Base-by-base conservation (phyloP, 345 rosid species). In the Trapa bicornis region DNA sequence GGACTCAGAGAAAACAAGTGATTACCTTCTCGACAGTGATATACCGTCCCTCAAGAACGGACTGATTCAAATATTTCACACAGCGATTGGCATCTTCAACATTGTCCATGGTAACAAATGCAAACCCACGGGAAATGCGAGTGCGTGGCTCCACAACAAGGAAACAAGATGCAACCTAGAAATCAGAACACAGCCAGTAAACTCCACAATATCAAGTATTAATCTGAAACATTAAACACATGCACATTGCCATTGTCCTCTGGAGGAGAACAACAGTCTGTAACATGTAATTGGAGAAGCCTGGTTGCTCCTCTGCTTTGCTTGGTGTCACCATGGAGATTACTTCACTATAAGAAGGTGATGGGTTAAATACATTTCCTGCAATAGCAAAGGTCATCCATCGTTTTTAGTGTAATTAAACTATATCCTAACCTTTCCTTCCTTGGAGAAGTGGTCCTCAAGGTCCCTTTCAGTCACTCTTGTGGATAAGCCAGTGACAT, bases 1-100 rank as follows among this genome's bases (percentile, higher is more conserved):
- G 29, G 29, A 22, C 29, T 22, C 29, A 22, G 29, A 22, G 67
- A 65, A 5, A 10, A 29, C 53, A 71, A 62, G 48, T 47, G 70
- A 66, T 80, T 84, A 94, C 99, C 99, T 85, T 94, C 86, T 94
- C 99, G 29, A 94, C 99, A 64, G 99, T 94, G 52, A 94, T 91
- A 72, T 89, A 91, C 61, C 97, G 87, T 41, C 99, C 99, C 76
- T 91, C 99, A 35, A 94, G 81, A 52, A 94, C 86, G 10, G 99
- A 94, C 72, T 94, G 99, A 80, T 94, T 91, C 79, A 94, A 97
- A 79, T 94, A 85, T 76, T 91, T 94, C 9, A 94, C 80, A 71
- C 97, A 91, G 1, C 96, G 95, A 56, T 85, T 81, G 63, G 99
- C 99, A 78, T 82, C 99, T 41, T 94, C 93, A 68, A 76, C 65